These are phyloP conservation scores for Solanum sparsipilum DNA, from an alignment of 257 asterid genomes.

Conservation along the genomic window DNA sequence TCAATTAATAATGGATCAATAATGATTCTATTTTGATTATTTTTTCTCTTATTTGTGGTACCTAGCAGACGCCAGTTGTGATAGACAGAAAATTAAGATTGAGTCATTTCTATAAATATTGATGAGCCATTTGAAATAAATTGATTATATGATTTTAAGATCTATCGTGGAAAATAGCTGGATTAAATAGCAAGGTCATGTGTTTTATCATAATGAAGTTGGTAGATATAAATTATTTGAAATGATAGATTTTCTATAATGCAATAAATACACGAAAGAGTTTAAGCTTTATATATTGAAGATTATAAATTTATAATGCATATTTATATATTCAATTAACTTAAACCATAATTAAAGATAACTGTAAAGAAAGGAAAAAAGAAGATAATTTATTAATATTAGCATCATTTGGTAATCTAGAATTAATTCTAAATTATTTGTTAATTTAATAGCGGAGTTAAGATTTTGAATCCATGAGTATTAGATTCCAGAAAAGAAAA, in stretches of 20 bases:
- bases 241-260: background rate
- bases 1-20: background rate
- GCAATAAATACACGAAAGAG: background rate
- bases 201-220: background rate
- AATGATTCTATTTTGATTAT: background rate
- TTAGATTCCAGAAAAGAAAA: background rate
- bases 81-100: background rate
- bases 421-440: background rate
- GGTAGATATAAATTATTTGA: background rate
- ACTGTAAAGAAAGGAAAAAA: background rate
- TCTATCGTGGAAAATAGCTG: background rate
- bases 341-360: background rate
- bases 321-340: background rate
- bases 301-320: background rate
- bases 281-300: background rate
- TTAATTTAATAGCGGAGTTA: background rate
- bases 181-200: background rate
- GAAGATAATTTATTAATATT: background rate
- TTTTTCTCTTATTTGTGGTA: background rate
- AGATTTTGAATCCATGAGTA: background rate
- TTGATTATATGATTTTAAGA: background rate
- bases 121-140: background rate
- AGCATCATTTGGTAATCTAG: background rate
- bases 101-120: background rate
- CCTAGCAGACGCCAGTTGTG: background rate